Conservation (phyloP, 108 stramenopile genomes). For the Cyclotella kingstonii region DNA sequence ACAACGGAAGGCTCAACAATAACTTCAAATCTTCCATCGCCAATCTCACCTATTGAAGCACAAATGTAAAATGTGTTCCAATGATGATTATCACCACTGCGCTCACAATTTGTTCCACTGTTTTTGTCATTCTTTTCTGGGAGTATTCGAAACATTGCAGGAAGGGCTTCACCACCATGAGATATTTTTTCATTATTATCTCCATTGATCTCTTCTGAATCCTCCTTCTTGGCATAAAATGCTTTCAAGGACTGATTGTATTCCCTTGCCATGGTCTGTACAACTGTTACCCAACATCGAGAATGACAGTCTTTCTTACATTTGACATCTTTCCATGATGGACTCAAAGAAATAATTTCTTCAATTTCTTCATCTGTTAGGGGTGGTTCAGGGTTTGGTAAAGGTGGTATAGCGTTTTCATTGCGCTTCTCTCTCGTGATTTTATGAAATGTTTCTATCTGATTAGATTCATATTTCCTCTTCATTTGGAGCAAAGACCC, state of each 20-base stretch:
- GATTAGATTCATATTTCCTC: slow-evolving; percentile 7
- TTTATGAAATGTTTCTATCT: neutral
- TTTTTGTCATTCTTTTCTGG: neutral
- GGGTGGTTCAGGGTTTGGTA: slow-evolving; percentile 15
- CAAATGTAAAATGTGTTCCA: slow-evolving; percentile 53
- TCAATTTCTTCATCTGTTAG: slow-evolving; percentile 37
- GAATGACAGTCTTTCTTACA: slow-evolving; percentile 6
- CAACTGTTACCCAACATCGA: slow-evolving; percentile 22
- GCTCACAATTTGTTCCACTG: neutral
- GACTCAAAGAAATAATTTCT: slow-evolving; percentile 36
- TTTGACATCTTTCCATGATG: slow-evolving; percentile 40
- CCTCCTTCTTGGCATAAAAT: slow-evolving; percentile 5
- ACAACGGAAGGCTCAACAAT: slow-evolving; percentile 32
- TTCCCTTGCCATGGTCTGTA: slow-evolving; percentile 38
- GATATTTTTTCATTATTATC: slow-evolving; percentile 22
- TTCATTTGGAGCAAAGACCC: slow-evolving; percentile 17
- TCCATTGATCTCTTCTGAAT: slow-evolving; percentile 7
- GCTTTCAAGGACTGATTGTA: slow-evolving; percentile 31
- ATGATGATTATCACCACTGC: slow-evolving; percentile 13
- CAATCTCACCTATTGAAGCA: slow-evolving; percentile 56
- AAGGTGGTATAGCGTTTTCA: slow-evolving; percentile 4
- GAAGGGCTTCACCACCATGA: slow-evolving; percentile 33
- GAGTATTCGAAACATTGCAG: slow-evolving; percentile 30
- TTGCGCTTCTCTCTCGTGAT: slow-evolving; percentile 6
- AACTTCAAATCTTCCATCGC: slow-evolving; percentile 43